Evolutionary conservation across 371 early-diverging fungal genomes (phyloP), one percentile per base, ranked within the genome.

Genomic region (Dinochytrium kinnereticum): DNA sequence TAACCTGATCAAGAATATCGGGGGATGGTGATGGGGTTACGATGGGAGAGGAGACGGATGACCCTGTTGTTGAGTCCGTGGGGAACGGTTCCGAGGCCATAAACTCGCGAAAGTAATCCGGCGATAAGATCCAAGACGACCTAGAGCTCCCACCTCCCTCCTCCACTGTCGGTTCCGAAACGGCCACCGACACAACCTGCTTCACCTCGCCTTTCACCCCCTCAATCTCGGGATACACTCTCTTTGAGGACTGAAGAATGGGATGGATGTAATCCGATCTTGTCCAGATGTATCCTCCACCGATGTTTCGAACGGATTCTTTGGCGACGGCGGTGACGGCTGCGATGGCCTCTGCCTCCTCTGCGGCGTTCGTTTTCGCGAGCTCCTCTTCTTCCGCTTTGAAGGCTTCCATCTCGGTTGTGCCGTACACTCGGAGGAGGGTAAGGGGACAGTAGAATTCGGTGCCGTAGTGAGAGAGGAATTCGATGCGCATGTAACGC

Each of bases 371-470:
- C n/a, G 39, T 34, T 3, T 55, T 30, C 5, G 70, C 71, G 1
- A 71, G 21, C 65, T 73, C 69, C 17, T 76, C 78, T 28, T 81
- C 78, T 39, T 91, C 88, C 26, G 86, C 89, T 61, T 91, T 90
- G 67, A 90, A 91, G 53, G 93, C 93, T 76, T 97, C 97, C 87
- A 96, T 88, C 87, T 95, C 94, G 0, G 96, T 92, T 51, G 91
- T 91, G 0, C 99, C 98, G 78, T 93, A 93, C 0, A 96, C 97
- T 28, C 90, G 86, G 40, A 99, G 79, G 34, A 94, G 80, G 51
- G 92, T 94, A 1, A 99, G 72, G 3, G 98, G 98, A 79, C 99
- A 99, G 78, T 95, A 97, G 72, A 90, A 94, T 79, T 99, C 96
- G 51, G 84, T 80, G 26, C 98, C 96, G 78, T 96, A 96, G 73